phyloP scores from a whole-genome alignment of 2,329 filamentous ascomycete genomes.

The Aspergillus pseudoglaucus region DNA sequence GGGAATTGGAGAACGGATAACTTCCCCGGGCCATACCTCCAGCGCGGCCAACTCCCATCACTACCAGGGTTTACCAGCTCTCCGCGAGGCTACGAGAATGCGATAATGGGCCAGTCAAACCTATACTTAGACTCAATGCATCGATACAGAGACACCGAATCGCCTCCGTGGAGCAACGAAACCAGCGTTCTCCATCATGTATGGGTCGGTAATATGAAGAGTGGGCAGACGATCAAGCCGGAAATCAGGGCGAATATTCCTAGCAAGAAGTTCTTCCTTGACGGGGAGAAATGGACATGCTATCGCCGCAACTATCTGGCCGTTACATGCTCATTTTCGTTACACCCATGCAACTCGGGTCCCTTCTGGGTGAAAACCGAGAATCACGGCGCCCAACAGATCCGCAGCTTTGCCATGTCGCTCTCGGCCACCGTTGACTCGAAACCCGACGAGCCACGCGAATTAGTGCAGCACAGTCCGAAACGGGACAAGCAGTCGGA shows the following conservation, averaged over 20 bases:
- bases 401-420: slow-evolving; percentile 72
- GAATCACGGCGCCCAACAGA: slow-evolving; percentile 44
- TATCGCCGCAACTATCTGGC: slow-evolving; percentile 89
- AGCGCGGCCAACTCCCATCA: slow-evolving; percentile 25
- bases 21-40: slow-evolving; percentile 30
- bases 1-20: slow-evolving; percentile 33
- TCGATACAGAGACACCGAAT: slow-evolving; percentile 29
- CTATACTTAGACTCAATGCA: slow-evolving; percentile 20
- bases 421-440: slow-evolving; percentile 79
- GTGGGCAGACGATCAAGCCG: slow-evolving; percentile 51
- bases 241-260: slow-evolving; percentile 76
- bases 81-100: slow-evolving; percentile 26
- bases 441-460: slow-evolving; percentile 67
- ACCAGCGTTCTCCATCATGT: slow-evolving; percentile 32
- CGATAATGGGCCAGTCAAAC: slow-evolving; percentile 22
- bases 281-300: slow-evolving; percentile 82
- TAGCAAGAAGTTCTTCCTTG: slow-evolving; percentile 73
- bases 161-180: slow-evolving; percentile 36
- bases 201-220: slow-evolving; percentile 20
- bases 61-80: slow-evolving; percentile 24
- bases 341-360: slow-evolving; percentile 55
- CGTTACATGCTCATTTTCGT: slow-evolving; percentile 69
- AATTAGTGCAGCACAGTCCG: slow-evolving; percentile 83
- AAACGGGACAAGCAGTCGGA: slow-evolving; percentile 86
- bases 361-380: slow-evolving; percentile 53